Conservation (phyloP, 2,329 filamentous ascomycete genomes). For the Fusarium palustre region DNA sequence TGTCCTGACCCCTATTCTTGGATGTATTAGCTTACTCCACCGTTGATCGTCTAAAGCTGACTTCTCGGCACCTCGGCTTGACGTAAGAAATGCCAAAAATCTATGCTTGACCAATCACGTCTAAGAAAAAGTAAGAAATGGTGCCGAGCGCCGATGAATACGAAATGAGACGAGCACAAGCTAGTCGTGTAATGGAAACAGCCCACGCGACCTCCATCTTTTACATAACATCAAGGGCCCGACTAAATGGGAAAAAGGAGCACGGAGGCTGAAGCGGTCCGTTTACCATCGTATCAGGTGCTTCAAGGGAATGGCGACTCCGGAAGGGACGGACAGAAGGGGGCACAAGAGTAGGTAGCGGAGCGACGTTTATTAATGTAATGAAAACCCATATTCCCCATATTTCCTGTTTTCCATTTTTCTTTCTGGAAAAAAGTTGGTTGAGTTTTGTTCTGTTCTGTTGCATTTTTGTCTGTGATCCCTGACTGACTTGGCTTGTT, state of each 20-base stretch:
- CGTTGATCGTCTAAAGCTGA: neutral
- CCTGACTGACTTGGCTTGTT: constrained; percentile 4
- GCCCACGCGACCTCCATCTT: constrained; percentile 15
- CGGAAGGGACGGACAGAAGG: neutral
- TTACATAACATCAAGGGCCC: constrained; percentile 19
- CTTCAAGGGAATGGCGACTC: neutral
- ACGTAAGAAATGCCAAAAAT: constrained; percentile 3
- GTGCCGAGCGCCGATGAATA: constrained; percentile 26
- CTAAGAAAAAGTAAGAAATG: neutral
- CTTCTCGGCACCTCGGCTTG: constrained; percentile 13
- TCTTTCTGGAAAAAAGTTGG: constrained; percentile 16
- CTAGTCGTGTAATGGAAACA: constrained; percentile 18
- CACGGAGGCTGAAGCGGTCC: constrained; percentile 4
- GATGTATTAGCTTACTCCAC: neutral
- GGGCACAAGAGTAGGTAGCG: neutral
- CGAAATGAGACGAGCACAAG: constrained; percentile 15
- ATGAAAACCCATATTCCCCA: neutral
- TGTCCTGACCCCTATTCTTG: constrained; percentile 1
- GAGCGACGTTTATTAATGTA: constrained; percentile 5
- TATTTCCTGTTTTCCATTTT: constrained; percentile 4
- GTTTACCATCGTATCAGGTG: neutral
- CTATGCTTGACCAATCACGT: constrained; percentile 1
- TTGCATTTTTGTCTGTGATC: neutral
- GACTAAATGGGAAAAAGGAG: neutral
- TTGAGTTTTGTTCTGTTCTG: constrained; percentile 5